Conservation (phyloP, 495 filamentous ascomycete species). For the Podospora comata region DNA sequence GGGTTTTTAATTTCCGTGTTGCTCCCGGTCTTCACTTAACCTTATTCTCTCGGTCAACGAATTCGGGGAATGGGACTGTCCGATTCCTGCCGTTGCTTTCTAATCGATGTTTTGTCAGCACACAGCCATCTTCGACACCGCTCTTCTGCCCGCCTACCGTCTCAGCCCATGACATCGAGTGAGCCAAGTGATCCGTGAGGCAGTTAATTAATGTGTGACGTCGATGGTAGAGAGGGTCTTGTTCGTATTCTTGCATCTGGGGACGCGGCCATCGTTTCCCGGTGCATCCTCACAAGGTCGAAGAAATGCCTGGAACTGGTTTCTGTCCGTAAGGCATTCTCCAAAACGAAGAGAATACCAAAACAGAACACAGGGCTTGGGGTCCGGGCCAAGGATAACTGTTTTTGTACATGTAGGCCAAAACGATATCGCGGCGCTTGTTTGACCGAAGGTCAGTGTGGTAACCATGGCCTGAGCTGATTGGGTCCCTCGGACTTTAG, state of each 20-base stretch:
- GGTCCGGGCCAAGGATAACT: not conserved
- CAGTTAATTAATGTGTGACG: not conserved
- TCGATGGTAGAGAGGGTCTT: not conserved
- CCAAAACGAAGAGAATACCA: not conserved
- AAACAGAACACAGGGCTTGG: too few species aligned
- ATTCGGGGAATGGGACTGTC: not conserved
- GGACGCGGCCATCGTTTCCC: not conserved
- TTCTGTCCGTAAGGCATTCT: not conserved
- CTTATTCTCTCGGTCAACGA: not conserved
- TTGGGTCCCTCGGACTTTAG: slow-evolving; percentile 5
- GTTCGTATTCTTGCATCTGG: not conserved
- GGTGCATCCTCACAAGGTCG: not conserved
- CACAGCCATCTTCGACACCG: slow-evolving; percentile 5
- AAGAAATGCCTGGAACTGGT: not conserved
- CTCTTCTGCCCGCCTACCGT: not conserved
- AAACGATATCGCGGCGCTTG: not conserved
- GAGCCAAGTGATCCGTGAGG: not conserved
- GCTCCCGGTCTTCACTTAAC: not conserved
- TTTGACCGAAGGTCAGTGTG: not conserved
- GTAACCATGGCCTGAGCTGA: not conserved
- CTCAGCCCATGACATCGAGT: not conserved
- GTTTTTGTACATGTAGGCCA: not conserved
- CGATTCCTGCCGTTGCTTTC: not conserved
- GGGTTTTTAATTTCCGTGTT: not conserved
- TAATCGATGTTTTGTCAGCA: slow-evolving; percentile 1